Conservation (phyloP, 2,329 filamentous ascomycete genomes). For the Lasiodiplodia sp. region DNA sequence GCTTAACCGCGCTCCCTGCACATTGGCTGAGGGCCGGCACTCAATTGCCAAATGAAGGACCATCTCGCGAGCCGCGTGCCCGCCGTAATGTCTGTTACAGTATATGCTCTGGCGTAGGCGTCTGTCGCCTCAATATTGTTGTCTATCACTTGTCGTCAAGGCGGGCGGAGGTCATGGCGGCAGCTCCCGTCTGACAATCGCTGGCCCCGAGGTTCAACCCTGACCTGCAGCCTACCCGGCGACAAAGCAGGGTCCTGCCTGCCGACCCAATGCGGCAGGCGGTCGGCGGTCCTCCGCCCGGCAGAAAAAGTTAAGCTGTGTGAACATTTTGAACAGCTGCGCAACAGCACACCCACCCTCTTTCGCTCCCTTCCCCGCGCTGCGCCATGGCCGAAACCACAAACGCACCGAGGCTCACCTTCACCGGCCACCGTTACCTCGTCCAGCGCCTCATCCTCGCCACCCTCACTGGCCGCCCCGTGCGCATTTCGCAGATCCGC, state of each 20-base stretch:
- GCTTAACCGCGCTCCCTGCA: constrained; percentile 21
- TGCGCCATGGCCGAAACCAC: constrained; percentile 25
- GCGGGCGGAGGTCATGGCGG: neutral
- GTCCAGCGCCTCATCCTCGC: constrained; percentile 85
- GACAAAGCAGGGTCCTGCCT: constrained; percentile 2
- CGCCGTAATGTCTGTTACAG: neutral
- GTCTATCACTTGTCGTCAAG: neutral
- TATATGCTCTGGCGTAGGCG: neutral
- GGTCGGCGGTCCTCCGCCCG: neutral
- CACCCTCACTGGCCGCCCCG: constrained; percentile 85
- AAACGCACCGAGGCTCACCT: constrained; percentile 65
- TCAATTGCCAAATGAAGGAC: constrained; percentile 23
- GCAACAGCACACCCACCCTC: neutral
- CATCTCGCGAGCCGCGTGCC: constrained; percentile 21
- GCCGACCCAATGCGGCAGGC: constrained; percentile 11
- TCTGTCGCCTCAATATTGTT: constrained; percentile 7
- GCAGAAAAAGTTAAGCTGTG: constrained; percentile 14
- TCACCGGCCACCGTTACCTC: constrained; percentile 85
- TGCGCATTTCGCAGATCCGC: constrained; percentile 95
- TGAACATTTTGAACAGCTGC: constrained; percentile 19
- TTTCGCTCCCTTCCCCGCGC: neutral
- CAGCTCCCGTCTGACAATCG: neutral
- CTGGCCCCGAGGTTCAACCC: neutral
- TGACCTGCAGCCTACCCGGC: constrained; percentile 15
- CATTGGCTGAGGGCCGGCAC: neutral